Conservation (phyloP, 164 flowering plant genomes). For the Annona cherimola region DNA sequence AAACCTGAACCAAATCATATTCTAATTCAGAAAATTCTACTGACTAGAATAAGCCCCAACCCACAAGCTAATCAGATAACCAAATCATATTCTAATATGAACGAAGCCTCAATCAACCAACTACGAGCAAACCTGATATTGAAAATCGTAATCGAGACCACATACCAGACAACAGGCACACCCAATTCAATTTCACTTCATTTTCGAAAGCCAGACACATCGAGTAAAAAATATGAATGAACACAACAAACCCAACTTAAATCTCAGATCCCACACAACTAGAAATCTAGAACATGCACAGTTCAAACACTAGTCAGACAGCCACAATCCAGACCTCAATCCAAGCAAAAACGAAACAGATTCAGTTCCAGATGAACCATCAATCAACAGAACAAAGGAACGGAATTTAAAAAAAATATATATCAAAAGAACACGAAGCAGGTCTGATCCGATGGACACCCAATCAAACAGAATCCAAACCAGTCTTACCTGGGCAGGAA, state of each 20-base stretch:
- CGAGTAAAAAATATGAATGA: background rate
- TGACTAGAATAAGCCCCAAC: background rate
- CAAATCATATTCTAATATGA: background rate
- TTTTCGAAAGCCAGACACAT: background rate
- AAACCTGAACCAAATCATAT: constrained; percentile 34
- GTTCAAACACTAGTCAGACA: background rate
- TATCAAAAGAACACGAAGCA: background rate
- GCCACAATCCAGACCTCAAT: background rate
- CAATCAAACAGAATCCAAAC: background rate
- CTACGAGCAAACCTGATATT: too few relatives aligned
- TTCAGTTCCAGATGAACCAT: too few relatives aligned
- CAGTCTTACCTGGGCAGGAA: constrained; percentile 59
- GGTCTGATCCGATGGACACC: background rate
- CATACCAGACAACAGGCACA: background rate
- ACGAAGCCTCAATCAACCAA: too few relatives aligned
- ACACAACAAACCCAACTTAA: constrained; percentile 2
- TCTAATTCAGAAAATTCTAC: background rate
- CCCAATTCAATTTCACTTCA: background rate
- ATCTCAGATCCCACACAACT: background rate
- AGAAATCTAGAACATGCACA: background rate
- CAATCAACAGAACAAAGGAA: background rate
- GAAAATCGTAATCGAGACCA: background rate
- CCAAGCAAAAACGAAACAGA: background rate
- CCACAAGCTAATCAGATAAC: background rate
- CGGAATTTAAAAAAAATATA: too few relatives aligned